Percentiles rank a stretch among this genome's conserved stretches.
Conservation (phyloP, 2,329 filamentous ascomycete species). For the Phialophora chinensis region DNA sequence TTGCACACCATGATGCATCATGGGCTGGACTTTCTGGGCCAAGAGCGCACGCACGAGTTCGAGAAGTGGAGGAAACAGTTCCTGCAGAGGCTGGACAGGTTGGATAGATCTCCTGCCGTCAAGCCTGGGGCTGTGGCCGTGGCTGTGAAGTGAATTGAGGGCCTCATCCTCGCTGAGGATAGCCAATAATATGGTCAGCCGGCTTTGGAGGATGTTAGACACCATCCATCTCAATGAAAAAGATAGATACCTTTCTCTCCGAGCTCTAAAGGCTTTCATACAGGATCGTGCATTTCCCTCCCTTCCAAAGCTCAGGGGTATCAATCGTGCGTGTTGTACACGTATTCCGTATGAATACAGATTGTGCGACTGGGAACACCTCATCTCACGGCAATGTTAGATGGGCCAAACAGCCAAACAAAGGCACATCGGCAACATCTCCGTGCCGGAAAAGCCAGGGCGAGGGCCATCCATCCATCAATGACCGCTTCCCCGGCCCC, state of each 20-base stretch:
- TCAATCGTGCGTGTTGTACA: background rate
- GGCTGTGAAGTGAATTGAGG: conserved; percentile 14
- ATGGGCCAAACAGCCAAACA: background rate
- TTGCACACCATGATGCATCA: conserved; percentile 60
- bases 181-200: background rate
- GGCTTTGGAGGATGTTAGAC: background rate
- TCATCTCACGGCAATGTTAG: background rate
- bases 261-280: background rate
- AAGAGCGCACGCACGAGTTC: conserved; percentile 51
- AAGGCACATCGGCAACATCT: background rate
- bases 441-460: background rate
- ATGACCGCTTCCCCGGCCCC: background rate
- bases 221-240: background rate
- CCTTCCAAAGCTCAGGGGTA: background rate
- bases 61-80: conserved; percentile 52
- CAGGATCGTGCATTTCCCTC: background rate
- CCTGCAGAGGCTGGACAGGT: conserved; percentile 46
- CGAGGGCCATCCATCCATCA: background rate
- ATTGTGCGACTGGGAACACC: background rate
- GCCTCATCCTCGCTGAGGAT: background rate
- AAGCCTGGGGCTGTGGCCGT: conserved; percentile 4
- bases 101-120: conserved; percentile 38
- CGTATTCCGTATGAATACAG: background rate
- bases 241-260: background rate
- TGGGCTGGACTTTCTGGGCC: conserved; percentile 54